Evolutionary conservation across 73 alveolate genomes (phyloP), one percentile per base, ranked within the genome.

Genomic region (Paramecium pentaurelia): DNA sequence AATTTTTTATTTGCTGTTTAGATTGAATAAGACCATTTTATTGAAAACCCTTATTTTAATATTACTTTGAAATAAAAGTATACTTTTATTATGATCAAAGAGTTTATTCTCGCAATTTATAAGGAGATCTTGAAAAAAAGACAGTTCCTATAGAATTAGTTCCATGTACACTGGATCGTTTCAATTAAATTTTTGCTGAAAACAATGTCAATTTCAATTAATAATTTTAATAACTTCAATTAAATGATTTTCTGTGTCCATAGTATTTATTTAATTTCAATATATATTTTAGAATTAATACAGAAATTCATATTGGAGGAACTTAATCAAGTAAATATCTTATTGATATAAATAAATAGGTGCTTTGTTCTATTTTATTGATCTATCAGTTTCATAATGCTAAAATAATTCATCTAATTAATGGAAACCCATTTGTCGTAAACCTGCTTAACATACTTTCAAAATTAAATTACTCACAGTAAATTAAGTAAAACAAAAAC

Each of bases 141-240:
- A 34, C 16, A 12, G 8, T 12, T 7, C 6, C 20, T 28, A 6
- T 64, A 32, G 84, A 64, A 34, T 32, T 64, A 34, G 47, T 64
- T 64, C 84, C 84, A 32, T 64, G 84, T 64, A 64, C 84, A 27
- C 20, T 64, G 28, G 84, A 64, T 32, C 84, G 84, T 32, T 64
- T 64, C 28, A 11, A 28, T 64, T 28, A 64, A 64, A 34, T 64
- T 32, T 64, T 64, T 64, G 30, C 27, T 12, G 18, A 34, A 64
- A 32, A 64, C 28, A 20, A 64, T 32, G 47, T 64, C 12, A 34
- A 64, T 64, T 64, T 64, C 84, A 28, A 40, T 64, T 16, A 64
- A 34, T 64, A 64, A 64, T 64, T 64, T 64, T 34, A 64, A 64
- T 32, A 28, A 64, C 47, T 64, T 34, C 8, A 27, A 64, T 34